Conservation (phyloP, 768 basidiomycete genomes). For the Naganishia friedmannii region DNA sequence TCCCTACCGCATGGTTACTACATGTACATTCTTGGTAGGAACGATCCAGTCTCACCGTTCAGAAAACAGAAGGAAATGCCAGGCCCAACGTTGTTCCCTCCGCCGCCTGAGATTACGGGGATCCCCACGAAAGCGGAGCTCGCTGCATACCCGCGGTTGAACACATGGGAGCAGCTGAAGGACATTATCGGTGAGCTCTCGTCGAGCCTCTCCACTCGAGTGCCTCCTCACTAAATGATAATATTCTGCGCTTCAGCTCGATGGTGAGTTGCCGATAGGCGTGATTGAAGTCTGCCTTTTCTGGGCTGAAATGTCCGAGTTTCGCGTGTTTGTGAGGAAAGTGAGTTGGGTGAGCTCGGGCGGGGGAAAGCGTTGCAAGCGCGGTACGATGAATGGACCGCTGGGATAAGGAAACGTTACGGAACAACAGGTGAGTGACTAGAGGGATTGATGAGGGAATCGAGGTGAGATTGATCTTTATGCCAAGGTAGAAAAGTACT, state of each 20-base stretch:
- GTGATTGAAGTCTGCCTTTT: neutral
- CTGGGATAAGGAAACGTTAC: conserved; percentile 39
- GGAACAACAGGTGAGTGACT: conserved; percentile 43
- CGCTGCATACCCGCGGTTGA: conserved; percentile 46
- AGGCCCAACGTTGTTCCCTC: conserved; percentile 39
- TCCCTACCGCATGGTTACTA: too few relatives aligned
- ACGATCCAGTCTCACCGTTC: too few relatives aligned
- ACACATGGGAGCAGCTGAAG: conserved; percentile 48
- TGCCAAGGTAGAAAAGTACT: conserved; percentile 42
- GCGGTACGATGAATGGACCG: conserved; percentile 45
- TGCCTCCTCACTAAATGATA: too few relatives aligned
- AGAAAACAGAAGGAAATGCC: conserved; percentile 28
- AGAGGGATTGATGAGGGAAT: neutral
- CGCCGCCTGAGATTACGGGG: conserved; percentile 39
- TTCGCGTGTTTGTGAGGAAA: neutral
- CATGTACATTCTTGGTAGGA: too few relatives aligned
- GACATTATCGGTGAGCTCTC: conserved; percentile 2
- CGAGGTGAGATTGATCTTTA: neutral
- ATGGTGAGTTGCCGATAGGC: neutral
- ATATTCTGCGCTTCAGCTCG: neutral
- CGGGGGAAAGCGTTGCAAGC: conserved; percentile 21
- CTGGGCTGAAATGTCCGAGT: neutral
- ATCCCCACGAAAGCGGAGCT: conserved; percentile 48
- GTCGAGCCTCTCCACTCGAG: too few relatives aligned
- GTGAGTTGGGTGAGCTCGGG: conserved; percentile 28